A percentile compares a stretch with the other conserved stretches of the same genome.
phyloP scores from a whole-genome alignment of 257 asterid species.

The Rhazya stricta region DNA sequence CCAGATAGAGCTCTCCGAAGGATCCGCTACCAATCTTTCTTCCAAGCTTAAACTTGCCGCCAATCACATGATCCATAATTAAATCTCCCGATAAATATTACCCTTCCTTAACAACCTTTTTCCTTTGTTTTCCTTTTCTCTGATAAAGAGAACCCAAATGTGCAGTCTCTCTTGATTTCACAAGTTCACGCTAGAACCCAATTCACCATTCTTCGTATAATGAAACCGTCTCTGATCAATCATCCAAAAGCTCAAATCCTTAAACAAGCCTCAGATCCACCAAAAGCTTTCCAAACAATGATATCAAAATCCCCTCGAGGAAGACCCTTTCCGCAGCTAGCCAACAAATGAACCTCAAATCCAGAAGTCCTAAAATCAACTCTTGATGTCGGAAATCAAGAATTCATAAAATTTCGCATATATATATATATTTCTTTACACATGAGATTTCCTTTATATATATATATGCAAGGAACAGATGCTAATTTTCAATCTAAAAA shows the following conservation, averaged over 20 bases:
- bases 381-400: neutral
- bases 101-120: conserved; percentile 3
- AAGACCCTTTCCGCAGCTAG: neutral
- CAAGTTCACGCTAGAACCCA: conserved; percentile 8
- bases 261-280: conserved; percentile 30
- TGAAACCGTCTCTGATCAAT: conserved; percentile 6
- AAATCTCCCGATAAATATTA: neutral
- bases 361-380: conserved; percentile 10
- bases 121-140: neutral
- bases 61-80: conserved; percentile 72
- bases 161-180: conserved; percentile 17
- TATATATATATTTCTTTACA: neutral
- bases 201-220: conserved; percentile 14
- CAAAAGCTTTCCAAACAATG: conserved; percentile 12
- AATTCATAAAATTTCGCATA: conserved; percentile 1
- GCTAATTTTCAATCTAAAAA: conserved; percentile 1
- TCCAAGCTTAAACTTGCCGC: conserved; percentile 78
- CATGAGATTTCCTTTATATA: neutral
- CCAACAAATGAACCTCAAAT: conserved; percentile 10
- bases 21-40: conserved; percentile 97
- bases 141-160: neutral
- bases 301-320: conserved; percentile 8
- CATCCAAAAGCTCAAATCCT: conserved; percentile 22
- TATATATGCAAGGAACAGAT: neutral
- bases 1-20: conserved; percentile 88